phyloP scores from a whole-genome alignment of 2,329 filamentous ascomycete species.

The Zymoseptoria pseudotritici region DNA sequence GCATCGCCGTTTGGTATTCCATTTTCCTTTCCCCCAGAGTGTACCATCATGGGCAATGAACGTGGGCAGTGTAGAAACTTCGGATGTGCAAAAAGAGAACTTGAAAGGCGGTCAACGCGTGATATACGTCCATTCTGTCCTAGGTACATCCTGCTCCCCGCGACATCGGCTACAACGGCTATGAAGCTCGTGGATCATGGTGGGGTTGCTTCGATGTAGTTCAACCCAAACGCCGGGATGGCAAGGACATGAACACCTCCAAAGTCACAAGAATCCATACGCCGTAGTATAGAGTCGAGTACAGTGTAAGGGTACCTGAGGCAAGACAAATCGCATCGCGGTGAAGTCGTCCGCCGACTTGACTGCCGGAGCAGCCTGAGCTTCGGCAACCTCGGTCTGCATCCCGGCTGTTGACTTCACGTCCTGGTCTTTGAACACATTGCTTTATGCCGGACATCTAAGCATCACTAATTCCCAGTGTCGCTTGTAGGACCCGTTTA shows the following conservation, averaged over 20 bases:
- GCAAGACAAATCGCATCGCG: no score
- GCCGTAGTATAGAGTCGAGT: no score
- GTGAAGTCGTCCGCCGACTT: background rate
- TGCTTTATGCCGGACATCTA: background rate
- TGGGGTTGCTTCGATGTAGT: background rate
- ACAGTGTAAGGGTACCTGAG: no score
- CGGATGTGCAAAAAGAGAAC: background rate
- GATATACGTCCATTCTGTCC: background rate
- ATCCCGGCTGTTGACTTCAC: background rate
- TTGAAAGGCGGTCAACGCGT: background rate
- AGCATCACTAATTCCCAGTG: background rate
- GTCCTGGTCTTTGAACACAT: background rate
- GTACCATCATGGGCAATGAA: background rate
- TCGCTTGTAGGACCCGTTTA: background rate
- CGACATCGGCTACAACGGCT: background rate
- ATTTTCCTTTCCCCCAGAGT: background rate
- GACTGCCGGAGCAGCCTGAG: slow-evolving; percentile 1
- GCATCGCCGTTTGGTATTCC: background rate
- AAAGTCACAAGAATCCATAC: no score
- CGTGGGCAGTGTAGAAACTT: background rate
- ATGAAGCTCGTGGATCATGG: background rate
- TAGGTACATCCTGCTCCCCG: background rate
- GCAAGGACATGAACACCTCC: background rate
- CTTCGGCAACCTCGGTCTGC: slow-evolving; percentile 5
- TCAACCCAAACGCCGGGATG: background rate